These are phyloP conservation scores for Rhizopus stolonifer DNA, from an alignment of 371 early-diverging fungal species.

Conservation along the genomic window DNA sequence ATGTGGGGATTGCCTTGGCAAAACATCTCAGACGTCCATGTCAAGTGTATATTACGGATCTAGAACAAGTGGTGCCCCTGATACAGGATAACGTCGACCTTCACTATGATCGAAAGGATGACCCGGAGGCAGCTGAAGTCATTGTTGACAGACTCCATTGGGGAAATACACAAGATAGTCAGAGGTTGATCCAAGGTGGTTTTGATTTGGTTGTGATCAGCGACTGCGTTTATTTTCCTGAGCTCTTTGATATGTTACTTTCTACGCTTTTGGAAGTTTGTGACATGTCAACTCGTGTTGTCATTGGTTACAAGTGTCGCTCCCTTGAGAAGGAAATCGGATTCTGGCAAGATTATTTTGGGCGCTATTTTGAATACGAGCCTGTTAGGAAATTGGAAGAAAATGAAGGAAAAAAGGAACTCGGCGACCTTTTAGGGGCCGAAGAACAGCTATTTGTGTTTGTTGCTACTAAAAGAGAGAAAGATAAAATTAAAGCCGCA, in stretches of 20 bases:
- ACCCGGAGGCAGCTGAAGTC: slow-evolving; percentile 18
- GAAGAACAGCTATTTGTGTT: slow-evolving; percentile 43
- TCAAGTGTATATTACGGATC: slow-evolving; percentile 53
- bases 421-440: slow-evolving; percentile 39
- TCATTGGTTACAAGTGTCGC: slow-evolving; percentile 63
- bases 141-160: slow-evolving; percentile 50
- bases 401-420: slow-evolving; percentile 8
- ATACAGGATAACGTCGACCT: slow-evolving; percentile 47
- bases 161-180: slow-evolving; percentile 48
- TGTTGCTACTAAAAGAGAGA: slow-evolving; percentile 20
- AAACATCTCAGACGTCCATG: slow-evolving; percentile 32
- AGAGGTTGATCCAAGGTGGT: slow-evolving; percentile 20
- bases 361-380: slow-evolving; percentile 56
- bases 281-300: slow-evolving; percentile 34
- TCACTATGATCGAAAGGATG: slow-evolving; percentile 7
- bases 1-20: slow-evolving; percentile 57
- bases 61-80: slow-evolving; percentile 55
- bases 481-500: slow-evolving; percentile 43
- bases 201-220: slow-evolving; percentile 55
- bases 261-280: slow-evolving; percentile 50
- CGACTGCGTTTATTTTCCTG: slow-evolving; percentile 62
- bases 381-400: slow-evolving; percentile 41
- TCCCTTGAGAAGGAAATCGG: slow-evolving; percentile 57
- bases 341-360: slow-evolving; percentile 65
- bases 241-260: slow-evolving; percentile 48